phyloP scores from a whole-genome alignment of 768 basidiomycete genomes.

The Tylopilus intermedius region DNA sequence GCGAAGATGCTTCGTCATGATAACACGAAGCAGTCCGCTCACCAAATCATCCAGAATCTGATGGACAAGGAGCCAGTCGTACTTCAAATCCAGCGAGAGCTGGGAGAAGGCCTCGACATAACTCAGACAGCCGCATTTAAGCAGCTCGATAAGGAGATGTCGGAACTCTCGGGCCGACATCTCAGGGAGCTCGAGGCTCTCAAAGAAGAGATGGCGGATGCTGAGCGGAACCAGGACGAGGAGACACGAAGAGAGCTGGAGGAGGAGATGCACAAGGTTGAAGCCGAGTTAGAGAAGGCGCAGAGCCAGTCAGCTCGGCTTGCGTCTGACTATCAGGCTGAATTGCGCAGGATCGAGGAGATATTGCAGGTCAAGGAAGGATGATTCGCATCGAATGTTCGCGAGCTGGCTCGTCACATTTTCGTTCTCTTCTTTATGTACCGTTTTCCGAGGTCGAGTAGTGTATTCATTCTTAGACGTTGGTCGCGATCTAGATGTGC shows the following conservation, averaged over 20 bases:
- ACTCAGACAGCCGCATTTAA: slow-evolving; percentile 50
- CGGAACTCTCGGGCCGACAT: slow-evolving; percentile 42
- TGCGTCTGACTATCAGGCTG: slow-evolving; percentile 31
- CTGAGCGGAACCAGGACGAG: slow-evolving; percentile 41
- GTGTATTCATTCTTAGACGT: neutral
- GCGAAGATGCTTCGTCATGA: slow-evolving; percentile 42
- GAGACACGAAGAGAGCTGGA: slow-evolving; percentile 44
- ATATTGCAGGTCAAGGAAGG: slow-evolving; percentile 28
- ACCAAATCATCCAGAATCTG: slow-evolving; percentile 40
- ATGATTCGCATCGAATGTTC: slow-evolving; percentile 19
- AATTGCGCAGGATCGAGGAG: slow-evolving; percentile 33
- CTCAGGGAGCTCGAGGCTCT: slow-evolving; percentile 44
- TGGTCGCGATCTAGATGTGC: slow-evolving; percentile 15
- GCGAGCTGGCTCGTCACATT: slow-evolving; percentile 21
- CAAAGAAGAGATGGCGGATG: slow-evolving; percentile 43
- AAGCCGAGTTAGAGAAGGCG: slow-evolving; percentile 25
- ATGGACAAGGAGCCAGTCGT: slow-evolving; percentile 37
- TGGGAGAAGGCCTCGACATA: slow-evolving; percentile 44
- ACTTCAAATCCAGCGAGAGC: slow-evolving; percentile 52
- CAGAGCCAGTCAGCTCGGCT: slow-evolving; percentile 29
- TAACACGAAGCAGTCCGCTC: slow-evolving; percentile 40
- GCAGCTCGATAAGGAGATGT: slow-evolving; percentile 48
- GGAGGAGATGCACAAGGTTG: slow-evolving; percentile 33
- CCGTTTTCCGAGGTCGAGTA: neutral
- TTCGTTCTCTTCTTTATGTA: slow-evolving; percentile 2